Percentiles rank a stretch among this genome's conserved stretches.
Conservation (phyloP, 768 basidiomycete species). For the Trametopsis cervina region DNA sequence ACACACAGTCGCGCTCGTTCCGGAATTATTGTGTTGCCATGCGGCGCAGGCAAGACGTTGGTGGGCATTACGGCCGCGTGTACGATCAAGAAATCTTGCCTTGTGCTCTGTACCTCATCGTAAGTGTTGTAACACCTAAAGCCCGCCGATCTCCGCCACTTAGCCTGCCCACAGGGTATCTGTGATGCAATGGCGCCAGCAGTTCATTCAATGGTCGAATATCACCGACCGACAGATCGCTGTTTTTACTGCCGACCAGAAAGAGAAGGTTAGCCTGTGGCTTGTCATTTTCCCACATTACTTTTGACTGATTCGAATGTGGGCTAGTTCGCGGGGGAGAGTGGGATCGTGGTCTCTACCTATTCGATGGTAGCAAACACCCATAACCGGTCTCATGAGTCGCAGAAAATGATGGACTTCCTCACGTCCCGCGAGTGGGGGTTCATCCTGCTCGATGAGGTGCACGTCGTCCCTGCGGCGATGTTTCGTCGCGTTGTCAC, state of each 20-base stretch:
- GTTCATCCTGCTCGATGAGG: conserved; percentile 95
- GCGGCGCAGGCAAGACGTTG: conserved; percentile 97
- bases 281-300: background rate
- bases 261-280: conserved; percentile 91
- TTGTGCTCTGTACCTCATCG: conserved; percentile 97
- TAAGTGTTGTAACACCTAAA: conserved; percentile 40
- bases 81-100: conserved; percentile 97
- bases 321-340: conserved; percentile 88
- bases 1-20: conserved; percentile 84
- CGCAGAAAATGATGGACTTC: conserved; percentile 99
- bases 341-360: conserved; percentile 97
- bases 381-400: conserved; percentile 96
- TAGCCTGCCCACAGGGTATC: conserved; percentile 54
- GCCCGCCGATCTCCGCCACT: background rate
- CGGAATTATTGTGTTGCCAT: conserved; percentile 96
- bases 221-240: conserved; percentile 95
- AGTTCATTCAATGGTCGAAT: conserved; percentile 99
- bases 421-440: conserved; percentile 98
- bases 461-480: conserved; percentile 97
- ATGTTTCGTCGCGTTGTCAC: conserved; percentile 98
- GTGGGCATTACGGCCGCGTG: conserved; percentile 99
- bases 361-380: conserved; percentile 99
- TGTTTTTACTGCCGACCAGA: conserved; percentile 95
- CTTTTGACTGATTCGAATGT: background rate
- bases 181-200: conserved; percentile 98